Conservation (phyloP, 1,284 basidiomycete species). For the Anthracocystis panici-leucophaei region DNA sequence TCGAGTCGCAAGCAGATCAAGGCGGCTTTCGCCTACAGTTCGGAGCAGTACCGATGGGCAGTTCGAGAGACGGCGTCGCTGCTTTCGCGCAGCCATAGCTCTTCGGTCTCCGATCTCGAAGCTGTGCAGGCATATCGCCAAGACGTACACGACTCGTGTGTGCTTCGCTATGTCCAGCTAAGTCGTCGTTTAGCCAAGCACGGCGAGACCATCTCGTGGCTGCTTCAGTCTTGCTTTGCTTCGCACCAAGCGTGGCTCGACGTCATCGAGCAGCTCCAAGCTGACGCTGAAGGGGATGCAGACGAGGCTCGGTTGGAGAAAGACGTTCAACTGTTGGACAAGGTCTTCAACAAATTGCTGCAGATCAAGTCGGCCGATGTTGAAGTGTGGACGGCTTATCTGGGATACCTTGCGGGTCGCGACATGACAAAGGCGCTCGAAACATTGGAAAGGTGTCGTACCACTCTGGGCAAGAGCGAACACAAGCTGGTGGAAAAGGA, state of each 20-base stretch:
- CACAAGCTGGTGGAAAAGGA: constrained; percentile 35
- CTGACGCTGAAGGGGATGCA: background rate
- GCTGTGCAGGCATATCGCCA: constrained; percentile 38
- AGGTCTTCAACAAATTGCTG: constrained; percentile 31
- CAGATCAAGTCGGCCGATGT: constrained; percentile 28
- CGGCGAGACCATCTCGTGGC: constrained; percentile 26
- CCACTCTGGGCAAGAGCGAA: constrained; percentile 22
- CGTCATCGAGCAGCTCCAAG: constrained; percentile 14
- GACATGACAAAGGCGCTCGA: constrained; percentile 31
- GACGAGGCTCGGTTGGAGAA: background rate
- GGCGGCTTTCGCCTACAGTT: constrained; percentile 23
- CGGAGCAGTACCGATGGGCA: constrained; percentile 44
- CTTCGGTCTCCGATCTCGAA: constrained; percentile 17
- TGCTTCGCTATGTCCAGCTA: constrained; percentile 38
- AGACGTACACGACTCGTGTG: constrained; percentile 37
- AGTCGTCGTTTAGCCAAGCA: constrained; percentile 22
- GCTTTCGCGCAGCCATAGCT: constrained; percentile 31
- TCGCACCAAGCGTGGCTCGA: constrained; percentile 30
- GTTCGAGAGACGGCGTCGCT: constrained; percentile 40
- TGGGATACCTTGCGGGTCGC: constrained; percentile 15
- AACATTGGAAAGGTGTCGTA: constrained; percentile 19
- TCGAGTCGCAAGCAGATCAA: constrained; percentile 28
- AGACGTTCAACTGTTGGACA: constrained; percentile 17
- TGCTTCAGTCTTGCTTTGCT: constrained; percentile 33
- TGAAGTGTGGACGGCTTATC: constrained; percentile 34